A percentile compares a stretch with the other conserved stretches of the same genome.
Evolutionary conservation across 805 yeast species (phyloP).

Genomic region (Nakazawaea wyomingensis): DNA sequence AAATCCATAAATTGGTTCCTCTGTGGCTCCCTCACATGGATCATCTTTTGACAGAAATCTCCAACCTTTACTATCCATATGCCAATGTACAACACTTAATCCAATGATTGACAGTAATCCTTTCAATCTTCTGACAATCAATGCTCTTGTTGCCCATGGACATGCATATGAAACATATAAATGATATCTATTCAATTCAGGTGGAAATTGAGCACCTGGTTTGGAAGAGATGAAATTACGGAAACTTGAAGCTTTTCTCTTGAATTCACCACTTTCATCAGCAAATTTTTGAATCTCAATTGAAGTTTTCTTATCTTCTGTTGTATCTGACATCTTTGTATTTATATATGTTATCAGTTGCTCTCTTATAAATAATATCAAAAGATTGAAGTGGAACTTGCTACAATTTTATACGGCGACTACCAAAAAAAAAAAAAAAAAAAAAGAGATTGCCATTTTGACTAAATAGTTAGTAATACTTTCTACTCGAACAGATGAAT

Average conservation of each 20-base stretch:
- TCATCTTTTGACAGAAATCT: slow-evolving; percentile 56
- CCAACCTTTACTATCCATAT: slow-evolving; percentile 88
- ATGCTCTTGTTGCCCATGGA: slow-evolving; percentile 93
- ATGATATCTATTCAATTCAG: slow-evolving; percentile 81
- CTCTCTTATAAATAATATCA: no score
- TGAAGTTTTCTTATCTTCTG: slow-evolving; percentile 12
- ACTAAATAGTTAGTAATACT: no score
- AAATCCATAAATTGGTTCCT: slow-evolving; percentile 56
- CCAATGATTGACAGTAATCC: slow-evolving; percentile 62
- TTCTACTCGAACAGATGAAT: no score
- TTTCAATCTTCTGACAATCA: slow-evolving; percentile 68
- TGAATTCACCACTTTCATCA: slow-evolving; percentile 47
- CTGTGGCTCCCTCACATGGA: slow-evolving; percentile 41
- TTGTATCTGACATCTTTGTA: not conserved
- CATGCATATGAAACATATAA: slow-evolving; percentile 85
- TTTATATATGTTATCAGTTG: no score
- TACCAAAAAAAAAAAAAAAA: no score
- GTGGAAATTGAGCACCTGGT: slow-evolving; percentile 58
- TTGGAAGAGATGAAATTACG: slow-evolving; percentile 56
- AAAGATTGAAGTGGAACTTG: no score
- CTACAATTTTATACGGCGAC: no score
- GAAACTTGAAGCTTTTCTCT: slow-evolving; percentile 47
- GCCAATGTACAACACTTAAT: slow-evolving; percentile 85
- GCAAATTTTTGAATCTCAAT: slow-evolving; percentile 46
- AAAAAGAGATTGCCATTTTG: no score